These are phyloP conservation scores for Penicillium oxalicum DNA, from an alignment of 2,329 filamentous ascomycete species.

Conservation along the genomic window DNA sequence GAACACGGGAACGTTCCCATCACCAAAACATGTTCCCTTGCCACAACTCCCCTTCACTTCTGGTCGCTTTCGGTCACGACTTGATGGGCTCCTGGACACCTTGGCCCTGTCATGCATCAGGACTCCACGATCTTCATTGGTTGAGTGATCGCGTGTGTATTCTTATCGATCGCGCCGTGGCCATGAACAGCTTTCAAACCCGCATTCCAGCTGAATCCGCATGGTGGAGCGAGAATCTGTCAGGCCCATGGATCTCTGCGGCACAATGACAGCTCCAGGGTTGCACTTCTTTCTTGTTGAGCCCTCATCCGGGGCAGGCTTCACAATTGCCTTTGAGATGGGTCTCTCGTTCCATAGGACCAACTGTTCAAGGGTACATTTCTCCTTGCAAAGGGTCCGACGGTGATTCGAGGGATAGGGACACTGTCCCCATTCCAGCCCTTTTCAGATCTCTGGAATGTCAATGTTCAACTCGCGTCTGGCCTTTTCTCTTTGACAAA, in stretches of 20 bases:
- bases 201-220: conserved; percentile 14
- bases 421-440: conserved; percentile 24
- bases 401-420: conserved; percentile 13
- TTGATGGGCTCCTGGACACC: background rate
- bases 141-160: background rate
- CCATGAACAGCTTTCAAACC: conserved; percentile 12
- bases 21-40: conserved; percentile 3
- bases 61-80: conserved; percentile 11
- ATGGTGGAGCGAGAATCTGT: conserved; percentile 6
- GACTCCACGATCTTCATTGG: no score
- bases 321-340: background rate
- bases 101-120: background rate
- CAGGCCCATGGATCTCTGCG: conserved; percentile 15
- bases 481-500: background rate
- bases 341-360: conserved; percentile 9
- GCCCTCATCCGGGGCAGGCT: background rate
- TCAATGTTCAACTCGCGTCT: conserved; percentile 8
- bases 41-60: background rate
- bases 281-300: conserved; percentile 9
- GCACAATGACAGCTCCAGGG: conserved; percentile 5
- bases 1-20: conserved; percentile 13
- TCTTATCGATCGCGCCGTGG: conserved; percentile 5
- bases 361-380: background rate
- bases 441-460: conserved; percentile 19
- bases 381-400: conserved; percentile 5